Conservation (phyloP, 2,329 filamentous ascomycete species). For the Myotisia sp. region DNA sequence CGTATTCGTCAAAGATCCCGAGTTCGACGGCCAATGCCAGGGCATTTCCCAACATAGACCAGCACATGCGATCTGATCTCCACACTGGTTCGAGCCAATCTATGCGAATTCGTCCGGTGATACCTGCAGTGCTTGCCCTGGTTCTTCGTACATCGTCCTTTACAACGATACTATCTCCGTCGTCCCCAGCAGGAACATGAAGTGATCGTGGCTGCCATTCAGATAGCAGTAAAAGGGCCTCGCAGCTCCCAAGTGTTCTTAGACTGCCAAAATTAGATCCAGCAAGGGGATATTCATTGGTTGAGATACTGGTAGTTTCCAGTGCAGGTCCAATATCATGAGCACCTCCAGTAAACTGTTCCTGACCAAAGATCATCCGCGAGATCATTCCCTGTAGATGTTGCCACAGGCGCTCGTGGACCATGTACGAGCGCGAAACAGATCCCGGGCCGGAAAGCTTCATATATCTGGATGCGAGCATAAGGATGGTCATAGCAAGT, state of each 20-base stretch:
- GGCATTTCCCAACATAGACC: slow-evolving; percentile 44
- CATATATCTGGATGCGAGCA: slow-evolving; percentile 73
- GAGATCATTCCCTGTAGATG: slow-evolving; percentile 83
- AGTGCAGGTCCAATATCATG: slow-evolving; percentile 45
- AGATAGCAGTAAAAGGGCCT: slow-evolving; percentile 40
- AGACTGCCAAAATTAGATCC: slow-evolving; percentile 43
- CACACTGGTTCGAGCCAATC: slow-evolving; percentile 42
- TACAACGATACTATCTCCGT: slow-evolving; percentile 41
- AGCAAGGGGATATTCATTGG: slow-evolving; percentile 11
- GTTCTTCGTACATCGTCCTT: slow-evolving; percentile 33
- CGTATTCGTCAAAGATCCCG: slow-evolving; percentile 37
- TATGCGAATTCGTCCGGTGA: slow-evolving; percentile 35
- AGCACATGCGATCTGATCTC: slow-evolving; percentile 45
- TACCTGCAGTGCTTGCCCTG: slow-evolving; percentile 17
- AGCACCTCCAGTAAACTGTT: slow-evolving; percentile 69
- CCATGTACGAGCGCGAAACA: slow-evolving; percentile 62
- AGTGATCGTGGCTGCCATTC: slow-evolving; percentile 44
- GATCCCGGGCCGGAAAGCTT: slow-evolving; percentile 58
- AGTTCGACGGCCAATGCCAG: slow-evolving; percentile 40
- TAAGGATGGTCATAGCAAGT: slow-evolving; percentile 68
- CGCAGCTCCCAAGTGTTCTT: slow-evolving; percentile 62
- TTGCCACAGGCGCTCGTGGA: slow-evolving; percentile 80
- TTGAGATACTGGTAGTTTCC: slow-evolving; percentile 34
- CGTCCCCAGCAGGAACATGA: slow-evolving; percentile 39
- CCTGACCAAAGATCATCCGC: slow-evolving; percentile 79